phyloP scores from a whole-genome alignment of 2,329 filamentous ascomycete species.

The Alternaria consortialis region DNA sequence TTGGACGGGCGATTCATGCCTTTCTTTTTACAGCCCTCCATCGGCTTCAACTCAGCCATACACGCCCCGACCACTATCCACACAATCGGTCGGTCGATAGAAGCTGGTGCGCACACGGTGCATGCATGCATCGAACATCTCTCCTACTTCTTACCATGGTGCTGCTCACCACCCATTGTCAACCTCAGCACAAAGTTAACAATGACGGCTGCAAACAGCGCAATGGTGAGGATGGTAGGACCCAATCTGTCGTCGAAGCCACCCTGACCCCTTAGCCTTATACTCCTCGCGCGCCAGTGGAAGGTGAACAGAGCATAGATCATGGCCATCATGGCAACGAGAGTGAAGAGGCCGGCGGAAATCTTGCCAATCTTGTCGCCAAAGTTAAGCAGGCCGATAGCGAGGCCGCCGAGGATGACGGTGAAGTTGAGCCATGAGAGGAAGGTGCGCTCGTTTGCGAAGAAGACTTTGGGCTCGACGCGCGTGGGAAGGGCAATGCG shows the following conservation, averaged over 20 bases:
- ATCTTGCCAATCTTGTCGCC: conserved; percentile 94
- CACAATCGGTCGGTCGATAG: background rate
- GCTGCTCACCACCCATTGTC: conserved; percentile 33
- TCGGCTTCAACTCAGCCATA: background rate
- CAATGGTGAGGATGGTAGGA: conserved; percentile 87
- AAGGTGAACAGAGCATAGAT: conserved; percentile 93
- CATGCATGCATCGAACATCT: background rate
- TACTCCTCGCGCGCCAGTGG: conserved; percentile 95
- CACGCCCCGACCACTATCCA: background rate
- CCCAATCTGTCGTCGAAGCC: conserved; percentile 97
- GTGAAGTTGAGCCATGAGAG: conserved; percentile 99
- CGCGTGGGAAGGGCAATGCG: conserved; percentile 97
- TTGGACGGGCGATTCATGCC: background rate
- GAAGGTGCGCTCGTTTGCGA: conserved; percentile 99
- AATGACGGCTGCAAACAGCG: conserved; percentile 86
- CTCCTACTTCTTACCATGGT: conserved; percentile 15
- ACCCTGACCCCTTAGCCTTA: conserved; percentile 87
- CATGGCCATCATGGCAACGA: conserved; percentile 95
- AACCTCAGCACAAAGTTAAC: conserved; percentile 86
- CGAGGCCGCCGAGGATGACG: conserved; percentile 94
- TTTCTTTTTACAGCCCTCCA: background rate
- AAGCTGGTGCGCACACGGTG: background rate
- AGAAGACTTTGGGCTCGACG: conserved; percentile 99
- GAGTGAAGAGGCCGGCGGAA: conserved; percentile 90
- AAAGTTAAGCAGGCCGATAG: conserved; percentile 97